Conservation (phyloP, 1,284 basidiomycete genomes). For the Pholiota adiposa region DNA sequence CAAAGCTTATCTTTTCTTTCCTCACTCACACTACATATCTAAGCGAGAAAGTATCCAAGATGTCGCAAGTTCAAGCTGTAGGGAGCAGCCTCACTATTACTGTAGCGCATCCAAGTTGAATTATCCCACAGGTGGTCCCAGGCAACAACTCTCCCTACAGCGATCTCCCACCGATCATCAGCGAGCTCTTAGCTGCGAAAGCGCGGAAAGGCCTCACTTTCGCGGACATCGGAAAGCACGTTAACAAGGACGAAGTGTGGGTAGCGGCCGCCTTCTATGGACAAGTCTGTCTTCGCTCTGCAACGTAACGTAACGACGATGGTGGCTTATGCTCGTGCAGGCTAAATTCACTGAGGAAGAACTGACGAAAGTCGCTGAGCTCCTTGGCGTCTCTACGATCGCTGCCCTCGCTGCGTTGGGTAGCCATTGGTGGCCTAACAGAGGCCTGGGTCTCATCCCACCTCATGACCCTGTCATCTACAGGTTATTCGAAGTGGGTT, state of each 20-base stretch:
- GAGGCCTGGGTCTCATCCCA: slow-evolving; percentile 69
- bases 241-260: slow-evolving; percentile 87
- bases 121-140: slow-evolving; percentile 40
- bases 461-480: slow-evolving; percentile 86
- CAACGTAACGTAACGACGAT: neutral
- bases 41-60: neutral
- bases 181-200: slow-evolving; percentile 66
- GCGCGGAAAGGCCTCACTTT: slow-evolving; percentile 77
- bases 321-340: slow-evolving; percentile 34
- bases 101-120: neutral
- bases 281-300: slow-evolving; percentile 51
- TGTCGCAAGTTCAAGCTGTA: slow-evolving; percentile 14
- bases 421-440: slow-evolving; percentile 73
- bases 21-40: neutral
- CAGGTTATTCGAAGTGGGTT: slow-evolving; percentile 78
- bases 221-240: slow-evolving; percentile 67
- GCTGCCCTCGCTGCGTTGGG: slow-evolving; percentile 57
- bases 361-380: slow-evolving; percentile 52
- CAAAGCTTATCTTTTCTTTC: neutral
- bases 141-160: slow-evolving; percentile 51
- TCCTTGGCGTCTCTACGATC: slow-evolving; percentile 50
- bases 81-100: neutral
- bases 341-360: slow-evolving; percentile 73
- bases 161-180: slow-evolving; percentile 55
- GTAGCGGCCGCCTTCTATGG: slow-evolving; percentile 88